Percentiles rank a stretch among this genome's conserved stretches.
Evolutionary conservation across 2,329 filamentous ascomycete species (phyloP).

Genomic region (Onygenales sp.): DNA sequence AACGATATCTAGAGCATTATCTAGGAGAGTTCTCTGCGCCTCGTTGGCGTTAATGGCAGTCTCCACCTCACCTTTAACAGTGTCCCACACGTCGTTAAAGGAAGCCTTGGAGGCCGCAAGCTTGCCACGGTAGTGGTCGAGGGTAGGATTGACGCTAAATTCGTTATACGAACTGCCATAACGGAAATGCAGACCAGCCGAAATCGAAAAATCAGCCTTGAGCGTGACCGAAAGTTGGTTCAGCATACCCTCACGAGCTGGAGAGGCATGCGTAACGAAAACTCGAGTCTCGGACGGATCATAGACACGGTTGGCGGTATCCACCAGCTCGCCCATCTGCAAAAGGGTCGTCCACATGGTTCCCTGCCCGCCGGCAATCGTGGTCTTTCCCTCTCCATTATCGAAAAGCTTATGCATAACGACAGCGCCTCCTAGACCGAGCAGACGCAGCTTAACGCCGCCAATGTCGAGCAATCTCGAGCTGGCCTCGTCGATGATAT

Average conservation of each 20-base stretch:
- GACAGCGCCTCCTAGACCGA: constrained; percentile 89
- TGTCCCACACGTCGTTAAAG: constrained; percentile 99
- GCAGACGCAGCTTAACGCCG: constrained; percentile 86
- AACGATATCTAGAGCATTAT: constrained; percentile 87
- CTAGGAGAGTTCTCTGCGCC: constrained; percentile 81
- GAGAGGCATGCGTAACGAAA: constrained; percentile 94
- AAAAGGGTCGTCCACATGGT: constrained; percentile 99
- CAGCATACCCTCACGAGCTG: constrained; percentile 87
- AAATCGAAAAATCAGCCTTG: constrained; percentile 97
- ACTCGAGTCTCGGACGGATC: constrained; percentile 95
- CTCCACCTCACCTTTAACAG: constrained; percentile 91
- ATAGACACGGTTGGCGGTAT: constrained; percentile 96
- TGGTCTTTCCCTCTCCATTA: constrained; percentile 94
- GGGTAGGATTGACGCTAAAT: constrained; percentile 95
- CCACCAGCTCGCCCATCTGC: constrained; percentile 96
- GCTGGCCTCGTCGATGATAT: constrained; percentile 97
- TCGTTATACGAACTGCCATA: constrained; percentile 99
- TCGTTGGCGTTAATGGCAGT: constrained; percentile 89
- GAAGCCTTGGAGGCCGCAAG: constrained; percentile 95
- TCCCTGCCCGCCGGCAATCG: constrained; percentile 93
- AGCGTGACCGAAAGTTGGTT: constrained; percentile 96
- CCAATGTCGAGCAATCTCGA: constrained; percentile 91
- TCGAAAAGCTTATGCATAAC: constrained; percentile 99
- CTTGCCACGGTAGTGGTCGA: constrained; percentile 98
- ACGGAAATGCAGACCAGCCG: constrained; percentile 92